These are phyloP conservation scores for Saxispiralis lemnorum DNA, from an alignment of 495 filamentous ascomycete species.

Conservation along the genomic window DNA sequence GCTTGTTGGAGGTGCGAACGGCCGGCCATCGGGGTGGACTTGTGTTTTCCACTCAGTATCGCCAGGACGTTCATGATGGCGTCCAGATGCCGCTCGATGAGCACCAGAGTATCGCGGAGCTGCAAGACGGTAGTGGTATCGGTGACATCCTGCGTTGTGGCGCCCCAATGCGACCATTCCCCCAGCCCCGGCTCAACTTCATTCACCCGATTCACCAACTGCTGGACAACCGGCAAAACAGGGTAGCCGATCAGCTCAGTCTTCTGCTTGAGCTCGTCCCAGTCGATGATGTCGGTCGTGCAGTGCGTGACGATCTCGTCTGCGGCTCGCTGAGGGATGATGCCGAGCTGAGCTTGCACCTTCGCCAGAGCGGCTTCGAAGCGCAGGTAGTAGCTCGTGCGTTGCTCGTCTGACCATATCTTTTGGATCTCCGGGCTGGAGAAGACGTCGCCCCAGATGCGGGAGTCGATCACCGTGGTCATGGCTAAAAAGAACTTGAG, in stretches of 20 bases:
- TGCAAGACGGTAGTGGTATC: constrained; percentile 15
- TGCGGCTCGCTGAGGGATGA: constrained; percentile 16
- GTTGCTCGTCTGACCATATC: constrained; percentile 16
- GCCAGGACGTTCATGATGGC: constrained; percentile 3
- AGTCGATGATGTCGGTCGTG: constrained; percentile 9
- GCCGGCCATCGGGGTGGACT: constrained; percentile 12
- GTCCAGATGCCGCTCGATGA: constrained; percentile 5
- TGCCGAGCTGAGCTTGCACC: constrained; percentile 14
- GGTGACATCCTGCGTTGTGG: constrained; percentile 16
- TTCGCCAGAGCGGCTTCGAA: constrained; percentile 18
- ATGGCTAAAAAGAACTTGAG: no score
- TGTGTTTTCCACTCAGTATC: constrained; percentile 10
- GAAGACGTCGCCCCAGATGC: constrained; percentile 15
- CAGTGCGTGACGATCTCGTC: constrained; percentile 16
- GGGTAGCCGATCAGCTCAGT: constrained; percentile 17
- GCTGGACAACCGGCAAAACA: constrained; percentile 13
- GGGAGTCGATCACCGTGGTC: constrained; percentile 15
- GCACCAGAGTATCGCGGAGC: constrained; percentile 11
- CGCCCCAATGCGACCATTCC: constrained; percentile 17
- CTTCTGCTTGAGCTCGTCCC: constrained; percentile 11
- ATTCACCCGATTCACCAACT: constrained; percentile 14
- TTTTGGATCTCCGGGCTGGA: constrained; percentile 7
- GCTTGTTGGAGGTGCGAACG: constrained; percentile 15
- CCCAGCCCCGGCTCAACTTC: constrained; percentile 12
- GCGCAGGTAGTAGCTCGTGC: constrained; percentile 14